These are phyloP conservation scores for Prunus fruticosa DNA, from an alignment of 306 rosid genomes.

Conservation along the genomic window DNA sequence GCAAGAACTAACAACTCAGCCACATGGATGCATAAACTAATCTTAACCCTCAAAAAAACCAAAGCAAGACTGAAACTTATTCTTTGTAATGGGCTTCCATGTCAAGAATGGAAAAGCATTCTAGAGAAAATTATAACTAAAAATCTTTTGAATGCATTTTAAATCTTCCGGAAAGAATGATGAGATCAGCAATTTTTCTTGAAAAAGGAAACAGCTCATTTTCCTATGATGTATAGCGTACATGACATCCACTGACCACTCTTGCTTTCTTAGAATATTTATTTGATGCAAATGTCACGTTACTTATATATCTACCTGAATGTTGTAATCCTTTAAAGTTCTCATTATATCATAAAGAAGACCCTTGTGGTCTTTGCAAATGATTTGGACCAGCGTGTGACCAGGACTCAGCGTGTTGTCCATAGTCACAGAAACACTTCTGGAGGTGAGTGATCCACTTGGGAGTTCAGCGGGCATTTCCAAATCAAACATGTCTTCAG, in stretches of 20 bases:
- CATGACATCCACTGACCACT: background rate
- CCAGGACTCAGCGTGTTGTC: constrained; percentile 90
- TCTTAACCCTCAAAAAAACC: too few relatives aligned
- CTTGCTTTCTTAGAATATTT: background rate
- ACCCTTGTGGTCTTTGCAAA: constrained; percentile 94
- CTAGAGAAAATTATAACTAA: too few relatives aligned
- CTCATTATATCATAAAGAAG: constrained; percentile 96
- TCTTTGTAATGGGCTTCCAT: too few relatives aligned
- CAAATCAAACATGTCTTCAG: constrained; percentile 49
- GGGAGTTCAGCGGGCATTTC: constrained; percentile 38
- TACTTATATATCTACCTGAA: constrained; percentile 50
- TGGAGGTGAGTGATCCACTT: constrained; percentile 48
- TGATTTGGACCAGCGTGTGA: constrained; percentile 88
- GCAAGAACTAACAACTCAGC: too few relatives aligned
- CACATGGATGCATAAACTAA: too few relatives aligned
- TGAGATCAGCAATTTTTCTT: background rate
- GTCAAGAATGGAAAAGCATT: too few relatives aligned
- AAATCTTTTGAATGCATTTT: too few relatives aligned
- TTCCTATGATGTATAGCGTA: too few relatives aligned
- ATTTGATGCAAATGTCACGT: background rate
- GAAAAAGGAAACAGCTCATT: too few relatives aligned
- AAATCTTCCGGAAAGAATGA: background rate
- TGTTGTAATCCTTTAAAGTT: constrained; percentile 86
- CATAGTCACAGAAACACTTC: constrained; percentile 49
- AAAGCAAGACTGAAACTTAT: too few relatives aligned